Conservation (phyloP, 2,329 filamentous ascomycete species). For the Clonostachys solani region DNA sequence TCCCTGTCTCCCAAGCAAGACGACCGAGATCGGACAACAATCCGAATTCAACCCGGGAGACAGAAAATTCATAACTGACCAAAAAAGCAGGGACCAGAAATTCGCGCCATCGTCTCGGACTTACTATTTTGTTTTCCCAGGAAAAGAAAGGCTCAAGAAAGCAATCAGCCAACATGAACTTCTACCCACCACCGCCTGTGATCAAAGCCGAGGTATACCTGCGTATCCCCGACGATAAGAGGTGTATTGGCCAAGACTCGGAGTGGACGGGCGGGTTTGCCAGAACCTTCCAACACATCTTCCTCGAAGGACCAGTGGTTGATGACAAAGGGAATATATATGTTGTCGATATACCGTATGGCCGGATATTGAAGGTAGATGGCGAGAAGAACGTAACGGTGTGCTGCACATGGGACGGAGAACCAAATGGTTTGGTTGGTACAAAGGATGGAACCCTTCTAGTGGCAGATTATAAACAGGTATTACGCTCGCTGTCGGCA, state of each 20-base stretch:
- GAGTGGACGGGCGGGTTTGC: slow-evolving; percentile 33
- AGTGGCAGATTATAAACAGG: slow-evolving; percentile 36
- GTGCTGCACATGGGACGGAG: slow-evolving; percentile 28
- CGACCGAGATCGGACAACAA: too few relatives aligned
- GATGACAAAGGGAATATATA: slow-evolving; percentile 24
- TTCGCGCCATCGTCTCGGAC: too few relatives aligned
- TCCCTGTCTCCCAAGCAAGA: too few relatives aligned
- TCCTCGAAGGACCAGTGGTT: slow-evolving; percentile 30
- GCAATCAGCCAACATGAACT: slow-evolving; percentile 20
- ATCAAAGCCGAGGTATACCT: slow-evolving; percentile 26
- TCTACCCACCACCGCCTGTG: slow-evolving; percentile 21
- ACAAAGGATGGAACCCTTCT: slow-evolving; percentile 23
- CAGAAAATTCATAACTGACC: too few relatives aligned
- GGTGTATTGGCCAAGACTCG: slow-evolving; percentile 21
- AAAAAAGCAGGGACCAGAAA: too few relatives aligned
- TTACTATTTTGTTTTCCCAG: too few relatives aligned
- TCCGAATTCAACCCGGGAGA: too few relatives aligned
- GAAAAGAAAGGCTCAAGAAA: too few relatives aligned
- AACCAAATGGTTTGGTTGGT: slow-evolving; percentile 31
- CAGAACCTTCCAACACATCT: slow-evolving; percentile 26
- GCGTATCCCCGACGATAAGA: slow-evolving; percentile 24
- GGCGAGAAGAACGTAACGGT: slow-evolving; percentile 18
- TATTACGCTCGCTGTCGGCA: slow-evolving; percentile 5
- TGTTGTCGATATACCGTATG: slow-evolving; percentile 32
- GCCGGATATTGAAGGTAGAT: slow-evolving; percentile 27